Percentiles rank a stretch among this genome's conserved stretches.
Evolutionary conservation across 129 eudicot species (phyloP).

Genomic region (Deinandra increscens): DNA sequence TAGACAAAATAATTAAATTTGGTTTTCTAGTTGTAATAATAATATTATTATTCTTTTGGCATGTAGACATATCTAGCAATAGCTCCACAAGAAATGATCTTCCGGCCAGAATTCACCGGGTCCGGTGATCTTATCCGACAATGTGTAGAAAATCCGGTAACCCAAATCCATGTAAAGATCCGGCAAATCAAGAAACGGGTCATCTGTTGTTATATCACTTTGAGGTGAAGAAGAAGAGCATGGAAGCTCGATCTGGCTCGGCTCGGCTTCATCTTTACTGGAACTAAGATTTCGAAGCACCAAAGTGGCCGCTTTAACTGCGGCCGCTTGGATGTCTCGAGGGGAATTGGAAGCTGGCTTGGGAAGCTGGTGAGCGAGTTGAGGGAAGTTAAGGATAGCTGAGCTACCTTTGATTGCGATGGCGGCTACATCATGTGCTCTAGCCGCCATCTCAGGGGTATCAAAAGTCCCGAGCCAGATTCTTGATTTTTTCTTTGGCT

Average conservation of each 20-base stretch:
- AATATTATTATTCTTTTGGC: not conserved
- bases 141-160: constrained; percentile 22
- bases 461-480: constrained; percentile 46
- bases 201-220: constrained; percentile 25
- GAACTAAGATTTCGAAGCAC: constrained; percentile 7
- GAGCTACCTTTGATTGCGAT: constrained; percentile 31
- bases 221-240: constrained; percentile 26
- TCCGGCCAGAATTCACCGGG: constrained; percentile 26
- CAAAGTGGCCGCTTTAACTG: constrained; percentile 27
- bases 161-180: constrained; percentile 30
- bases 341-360: constrained; percentile 33
- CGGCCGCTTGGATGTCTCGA: constrained; percentile 38
- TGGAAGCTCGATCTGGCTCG: not conserved
- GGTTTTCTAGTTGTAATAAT: constrained; percentile 1
- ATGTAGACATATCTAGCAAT: constrained; percentile 3
- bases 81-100: constrained; percentile 32
- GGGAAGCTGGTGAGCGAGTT: constrained; percentile 20
- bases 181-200: constrained; percentile 35
- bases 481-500: constrained; percentile 50
- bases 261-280: not conserved
- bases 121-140: constrained; percentile 25
- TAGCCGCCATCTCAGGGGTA: constrained; percentile 45
- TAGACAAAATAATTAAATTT: constrained; percentile 3
- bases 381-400: constrained; percentile 37
- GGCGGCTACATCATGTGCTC: constrained; percentile 46